These are phyloP conservation scores for Apocynum venetum DNA, from an alignment of 257 asterid species.

Conservation along the genomic window DNA sequence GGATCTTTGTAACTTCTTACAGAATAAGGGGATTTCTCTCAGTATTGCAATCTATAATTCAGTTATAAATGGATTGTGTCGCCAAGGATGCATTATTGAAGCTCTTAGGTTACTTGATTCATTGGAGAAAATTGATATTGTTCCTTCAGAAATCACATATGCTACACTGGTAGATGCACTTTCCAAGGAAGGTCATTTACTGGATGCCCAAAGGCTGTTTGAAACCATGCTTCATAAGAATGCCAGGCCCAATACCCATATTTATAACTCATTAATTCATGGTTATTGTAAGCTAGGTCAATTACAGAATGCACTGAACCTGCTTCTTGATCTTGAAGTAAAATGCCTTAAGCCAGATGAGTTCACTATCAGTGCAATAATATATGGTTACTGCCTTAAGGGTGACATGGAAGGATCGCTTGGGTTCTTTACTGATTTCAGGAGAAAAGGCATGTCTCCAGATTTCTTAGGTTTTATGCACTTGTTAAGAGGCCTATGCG, in stretches of 20 bases:
- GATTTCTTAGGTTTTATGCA: slow-evolving; percentile 79
- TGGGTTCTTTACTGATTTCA: slow-evolving; percentile 49
- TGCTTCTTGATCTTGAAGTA: slow-evolving; percentile 55
- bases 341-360: slow-evolving; percentile 59
- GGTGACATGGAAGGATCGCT: slow-evolving; percentile 95
- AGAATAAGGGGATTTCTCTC: slow-evolving; percentile 46
- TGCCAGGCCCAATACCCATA: slow-evolving; percentile 46
- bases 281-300: slow-evolving; percentile 68
- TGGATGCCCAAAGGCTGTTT: slow-evolving; percentile 58
- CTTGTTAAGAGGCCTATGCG: slow-evolving; percentile 65
- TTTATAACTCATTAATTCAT: slow-evolving; percentile 70
- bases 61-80: slow-evolving; percentile 68
- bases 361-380: slow-evolving; percentile 69
- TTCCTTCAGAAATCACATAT: slow-evolving; percentile 71
- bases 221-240: slow-evolving; percentile 55
- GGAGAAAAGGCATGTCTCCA: slow-evolving; percentile 50
- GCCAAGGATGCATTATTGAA: slow-evolving; percentile 73
- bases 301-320: slow-evolving; percentile 52
- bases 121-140: slow-evolving; percentile 40
- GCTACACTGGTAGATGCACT: slow-evolving; percentile 75
- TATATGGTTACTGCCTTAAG: slow-evolving; percentile 62
- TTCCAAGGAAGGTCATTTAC: slow-evolving; percentile 62
- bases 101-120: slow-evolving; percentile 87
- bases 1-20: slow-evolving; percentile 53
- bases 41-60: slow-evolving; percentile 59